A percentile compares a stretch with the other conserved stretches of the same genome.
Conservation (phyloP, 441 rosid species). For the Gossypium trilobum region DNA sequence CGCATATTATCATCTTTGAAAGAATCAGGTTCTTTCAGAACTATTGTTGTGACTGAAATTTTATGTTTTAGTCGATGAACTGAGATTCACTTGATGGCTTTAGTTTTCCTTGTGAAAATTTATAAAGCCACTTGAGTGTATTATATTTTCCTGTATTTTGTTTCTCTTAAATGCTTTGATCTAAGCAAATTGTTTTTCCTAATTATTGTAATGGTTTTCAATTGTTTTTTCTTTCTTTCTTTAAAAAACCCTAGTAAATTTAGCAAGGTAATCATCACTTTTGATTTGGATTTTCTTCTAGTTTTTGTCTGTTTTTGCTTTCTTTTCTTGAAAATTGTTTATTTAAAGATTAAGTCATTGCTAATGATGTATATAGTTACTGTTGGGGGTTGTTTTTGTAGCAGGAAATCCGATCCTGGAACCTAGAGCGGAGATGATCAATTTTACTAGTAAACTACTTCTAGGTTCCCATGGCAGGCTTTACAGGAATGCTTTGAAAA, state of each 20-base stretch:
- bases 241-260: background rate
- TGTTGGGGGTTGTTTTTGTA: constrained; percentile 21
- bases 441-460: constrained; percentile 71
- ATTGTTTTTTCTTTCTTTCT: background rate
- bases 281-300: background rate
- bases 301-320: background rate
- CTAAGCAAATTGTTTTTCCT: background rate
- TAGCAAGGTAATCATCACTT: background rate
- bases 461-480: constrained; percentile 37
- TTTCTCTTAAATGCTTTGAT: background rate
- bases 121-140: background rate
- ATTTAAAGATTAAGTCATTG: background rate
- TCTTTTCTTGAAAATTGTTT: constrained; percentile 29
- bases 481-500: constrained; percentile 56
- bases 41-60: background rate
- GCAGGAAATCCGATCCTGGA: constrained; percentile 51
- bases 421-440: constrained; percentile 40
- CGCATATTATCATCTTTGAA: background rate
- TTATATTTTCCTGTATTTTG: background rate
- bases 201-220: background rate
- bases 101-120: background rate
- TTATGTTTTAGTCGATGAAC: background rate
- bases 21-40: background rate
- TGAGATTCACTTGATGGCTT: background rate
- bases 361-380: background rate